Evolutionary conservation across 768 basidiomycete species (phyloP), one percentile per base, ranked within the genome.

Genomic region (Plicaturopsis crispa): DNA sequence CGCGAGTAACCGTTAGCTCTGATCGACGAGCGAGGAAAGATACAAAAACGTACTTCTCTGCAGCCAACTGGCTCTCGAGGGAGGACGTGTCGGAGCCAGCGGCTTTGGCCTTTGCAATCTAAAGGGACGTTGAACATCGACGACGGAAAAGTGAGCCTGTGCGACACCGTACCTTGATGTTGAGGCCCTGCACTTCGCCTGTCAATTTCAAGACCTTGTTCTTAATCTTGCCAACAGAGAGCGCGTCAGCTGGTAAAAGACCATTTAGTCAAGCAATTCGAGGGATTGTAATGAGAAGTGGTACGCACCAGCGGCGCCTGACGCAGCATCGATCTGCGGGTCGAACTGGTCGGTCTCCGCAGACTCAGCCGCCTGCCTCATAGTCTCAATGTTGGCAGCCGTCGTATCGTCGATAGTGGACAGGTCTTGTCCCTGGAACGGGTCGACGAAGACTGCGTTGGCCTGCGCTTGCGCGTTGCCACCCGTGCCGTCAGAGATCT

Each of bases 201-300:
- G 62, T 63, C 38, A 67, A 54, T 52, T 67, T 67, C 19, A 67
- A 47, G 14, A 67, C 65, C 54, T 67, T 67, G 59, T 67, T 67
- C 63, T 67, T 59, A 44, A 59, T 65, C 56, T 65, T 66, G 21
- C 65, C 65, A 40, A 50, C 50, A 37, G 53, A 46, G 24, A 67
- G 59, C 3, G 61, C 64, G 26, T 41, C 51, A 24, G 62, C 62
- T 59, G 31, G n/a, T 19, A 32, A 13, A 13, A 17, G 13, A 19
- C 11, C 12, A 18, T 28, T 5, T 20, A 17, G 16, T 17, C n/a
- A n/a, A n/a, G n/a, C n/a, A n/a, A n/a, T n/a, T n/a, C n/a, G n/a
- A n/a, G n/a, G n/a, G n/a, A n/a, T n/a, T 20, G 31, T 4, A 8
- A 13, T 17, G n/a, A 30, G 20, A 35, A 43, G 32, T 11, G 21